A percentile compares a stretch with the other conserved stretches of the same genome.
These are phyloP conservation scores for Eimeria falciformis DNA, from an alignment of 169 alveolate species.

Conservation along the genomic window DNA sequence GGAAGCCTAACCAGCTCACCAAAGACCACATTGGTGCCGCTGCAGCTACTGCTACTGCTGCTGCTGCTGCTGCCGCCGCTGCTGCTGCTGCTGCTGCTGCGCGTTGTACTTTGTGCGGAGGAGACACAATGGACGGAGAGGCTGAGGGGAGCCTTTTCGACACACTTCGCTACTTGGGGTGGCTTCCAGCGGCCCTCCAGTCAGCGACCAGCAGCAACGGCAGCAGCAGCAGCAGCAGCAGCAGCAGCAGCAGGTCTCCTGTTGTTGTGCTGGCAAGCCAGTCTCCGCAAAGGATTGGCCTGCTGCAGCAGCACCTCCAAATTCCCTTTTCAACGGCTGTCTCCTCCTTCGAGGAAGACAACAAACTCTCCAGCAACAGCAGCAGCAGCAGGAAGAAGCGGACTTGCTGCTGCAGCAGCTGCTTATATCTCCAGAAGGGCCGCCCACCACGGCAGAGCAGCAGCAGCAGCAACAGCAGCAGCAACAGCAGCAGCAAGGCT, in stretches of 20 bases:
- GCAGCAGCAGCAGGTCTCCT: not conserved
- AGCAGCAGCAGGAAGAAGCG: not conserved
- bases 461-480: not conserved
- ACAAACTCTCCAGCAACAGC: not conserved
- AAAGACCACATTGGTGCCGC: not conserved
- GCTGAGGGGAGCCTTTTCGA: conserved; percentile 2
- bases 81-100: not conserved
- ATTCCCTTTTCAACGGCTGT: not conserved
- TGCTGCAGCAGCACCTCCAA: not conserved
- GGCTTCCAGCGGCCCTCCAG: not conserved
- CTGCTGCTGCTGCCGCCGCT: not conserved
- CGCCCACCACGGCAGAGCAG: not conserved
- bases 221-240: not conserved
- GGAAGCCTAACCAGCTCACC: no score
- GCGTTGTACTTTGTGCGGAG: no score
- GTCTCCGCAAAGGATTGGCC: not conserved
- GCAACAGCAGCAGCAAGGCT: conserved; percentile 17
- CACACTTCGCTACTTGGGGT: not conserved
- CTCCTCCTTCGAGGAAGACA: not conserved
- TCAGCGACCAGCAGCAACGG: conserved; percentile 10
- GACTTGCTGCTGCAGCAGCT: not conserved
- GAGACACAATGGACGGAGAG: not conserved
- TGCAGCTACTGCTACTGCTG: not conserved
- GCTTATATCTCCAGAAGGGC: conserved; percentile 2
- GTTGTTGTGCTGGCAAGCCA: conserved; percentile 11